Evolutionary conservation across 2,329 filamentous ascomycete genomes (phyloP), one percentile per base, ranked within the genome.

Genomic region (Colletotrichum lindemuthianum): DNA sequence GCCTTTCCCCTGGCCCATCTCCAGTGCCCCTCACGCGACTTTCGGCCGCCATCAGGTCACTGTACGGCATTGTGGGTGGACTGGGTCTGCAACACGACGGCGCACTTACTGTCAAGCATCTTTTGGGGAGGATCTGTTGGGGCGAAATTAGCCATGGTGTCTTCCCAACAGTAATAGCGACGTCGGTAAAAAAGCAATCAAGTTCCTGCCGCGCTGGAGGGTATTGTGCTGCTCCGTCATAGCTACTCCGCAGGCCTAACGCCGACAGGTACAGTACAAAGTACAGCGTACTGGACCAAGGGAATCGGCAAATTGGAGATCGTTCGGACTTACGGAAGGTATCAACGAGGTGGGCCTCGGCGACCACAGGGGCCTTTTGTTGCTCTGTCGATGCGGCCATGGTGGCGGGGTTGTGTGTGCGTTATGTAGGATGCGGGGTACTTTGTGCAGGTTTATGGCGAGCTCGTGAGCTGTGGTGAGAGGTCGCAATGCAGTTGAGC

Each of bases 281-380:
- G 13, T 50, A 45, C 24, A 24, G 24, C 24, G 24, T 24, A 24
- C 24, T 24, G 24, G 24, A 24, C 24, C 24, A 24, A 24, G 24
- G 24, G 24, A 24, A 24, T 24, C 5, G 24, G 24, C 24, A 51
- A 60, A 43, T 60, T 65, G 60, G 55, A 60, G 60, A 61, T 32
- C 39, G 59, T 47, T 67, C 44, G 60, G 59, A 57, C 87, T 84
- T 79, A 90, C 87, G 86, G 74, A 82, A 92, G 16, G 90, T 93
- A 78, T 92, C 89, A 71, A 93, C 90, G 74, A 89, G 80, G 78
- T 93, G 90, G 73, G 91, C 90, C 83, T 93, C 91, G 67, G 84
- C 83, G 72, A 93, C 90, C 72, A 91, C 89, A 51, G 84, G 86
- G 70, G 71, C 74, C 76, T 82, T 84, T 72, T 70, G 70, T 68